Base-by-base conservation (phyloP, 2,329 filamentous ascomycete genomes). In the Diplodia corticola region DNA sequence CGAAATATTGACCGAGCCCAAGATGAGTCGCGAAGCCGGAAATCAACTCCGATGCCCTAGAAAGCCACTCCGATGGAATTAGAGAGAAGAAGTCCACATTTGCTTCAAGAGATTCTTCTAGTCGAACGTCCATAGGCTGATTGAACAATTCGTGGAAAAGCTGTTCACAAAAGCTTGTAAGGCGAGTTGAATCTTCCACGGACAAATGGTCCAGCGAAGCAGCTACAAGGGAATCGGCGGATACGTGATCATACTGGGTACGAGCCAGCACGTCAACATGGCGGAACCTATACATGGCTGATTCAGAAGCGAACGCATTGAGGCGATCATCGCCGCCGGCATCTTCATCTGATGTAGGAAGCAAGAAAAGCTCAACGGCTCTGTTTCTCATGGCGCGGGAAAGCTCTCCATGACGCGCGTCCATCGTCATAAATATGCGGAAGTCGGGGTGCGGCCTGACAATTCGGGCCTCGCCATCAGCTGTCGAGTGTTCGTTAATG, bases 361-460 rank as follows among this genome's bases (percentile, higher is more conserved):
- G 67, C 2, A 99, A 82, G 73, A 89, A 95, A 10, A 99, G 90
- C 78, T 99, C 96, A 28, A 97, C 85, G 57, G 93, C 93, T 76
- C 95, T 88, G 78, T 99, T 99, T 66, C 96, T 86, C 95, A 99
- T 99, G 0, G 95, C 95, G 69, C 95, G 86, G 3, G 95, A 99
- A 9, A 99, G 83, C 77, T 99, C 95, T 20, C 95, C 96, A 76
- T 97, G 91, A 59, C 89, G 88, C 53, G 95, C 89, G 76, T 99
- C 94, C 82, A 96, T 91, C 0, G 94, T 98, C 75, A 99, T 81
- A 78, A 99, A 98, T 22, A 99, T 88, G 66, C 94, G 86, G 78
- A 99, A 99, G 68, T 92, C 86, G 0, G 90, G 85, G 79, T 98
- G 93, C 15, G 95, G 93, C 65, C 80, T 86, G 59, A 99, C 86